A percentile compares a stretch with the other conserved stretches of the same genome.
phyloP scores from a whole-genome alignment of 805 yeast species.

The Danielia reshetovae region DNA sequence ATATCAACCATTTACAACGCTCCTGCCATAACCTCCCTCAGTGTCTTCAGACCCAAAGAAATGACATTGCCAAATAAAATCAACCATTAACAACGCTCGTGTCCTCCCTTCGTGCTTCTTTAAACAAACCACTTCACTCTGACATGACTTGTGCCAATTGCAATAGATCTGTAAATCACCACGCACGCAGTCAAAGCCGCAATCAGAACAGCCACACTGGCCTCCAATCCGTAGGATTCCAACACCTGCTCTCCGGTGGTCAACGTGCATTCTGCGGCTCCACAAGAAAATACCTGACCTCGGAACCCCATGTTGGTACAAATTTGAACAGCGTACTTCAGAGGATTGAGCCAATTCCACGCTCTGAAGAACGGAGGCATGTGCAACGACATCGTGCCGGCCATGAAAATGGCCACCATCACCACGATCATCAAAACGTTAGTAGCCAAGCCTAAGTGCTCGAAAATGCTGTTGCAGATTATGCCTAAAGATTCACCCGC shows the following conservation, averaged over 20 bases:
- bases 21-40: too few species aligned
- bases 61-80: too few species aligned
- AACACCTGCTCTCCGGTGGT: constrained; percentile 54
- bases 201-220: constrained; percentile 32
- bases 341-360: constrained; percentile 72
- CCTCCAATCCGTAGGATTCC: constrained; percentile 44
- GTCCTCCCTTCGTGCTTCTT: too few species aligned
- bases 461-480: constrained; percentile 66
- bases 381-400: constrained; percentile 77
- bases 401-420: constrained; percentile 75
- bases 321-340: constrained; percentile 64
- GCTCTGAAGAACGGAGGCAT: constrained; percentile 68
- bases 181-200: constrained; percentile 37
- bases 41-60: too few species aligned
- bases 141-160: constrained; percentile 22
- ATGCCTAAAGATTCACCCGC: constrained; percentile 88
- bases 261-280: constrained; percentile 44
- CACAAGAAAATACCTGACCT: constrained; percentile 50
- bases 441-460: constrained; percentile 77
- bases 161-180: constrained; percentile 39
- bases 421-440: constrained; percentile 64
- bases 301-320: constrained; percentile 57
- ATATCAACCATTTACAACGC: neutral
- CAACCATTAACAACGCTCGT: too few species aligned
- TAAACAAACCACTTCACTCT: constrained; percentile 24